Evolutionary conservation across 2,329 filamentous ascomycete genomes (phyloP), one percentile per base, ranked within the genome.

Genomic region (Graphilbum sp.): DNA sequence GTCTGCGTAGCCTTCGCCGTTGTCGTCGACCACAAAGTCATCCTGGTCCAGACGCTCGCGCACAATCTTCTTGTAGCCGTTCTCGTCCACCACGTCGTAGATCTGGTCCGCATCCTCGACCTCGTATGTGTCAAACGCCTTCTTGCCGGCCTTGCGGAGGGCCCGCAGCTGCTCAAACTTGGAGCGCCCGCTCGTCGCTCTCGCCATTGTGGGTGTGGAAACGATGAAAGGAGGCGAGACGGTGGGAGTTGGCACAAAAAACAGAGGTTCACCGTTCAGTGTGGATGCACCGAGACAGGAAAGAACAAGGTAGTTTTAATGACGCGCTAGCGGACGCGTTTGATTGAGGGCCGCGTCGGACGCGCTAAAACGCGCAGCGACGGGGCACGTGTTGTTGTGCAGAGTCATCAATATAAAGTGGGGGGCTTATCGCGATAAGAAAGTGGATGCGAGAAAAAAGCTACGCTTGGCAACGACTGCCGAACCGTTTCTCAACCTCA

Each of bases 11-110:
- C 90, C 88, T 54, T 88, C 85, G 52, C 88, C 88, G 62, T 95
- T 93, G 62, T 98, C 90, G 63, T 96, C 90, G 43, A 98, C 87
- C 37, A 98, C 88, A 52, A 98, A 98, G 61, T 98, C 90, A 50
- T 98, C 90, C 51, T 93, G 70, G 53, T 96, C 83, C 37, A 98
- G 67, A 34, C 90, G 79, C 40, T 79, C 75, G 32, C 90, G 75
- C 13, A 98, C 86, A 47, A 96, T 79, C 56, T 92, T 92, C 64
- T 95, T 95, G 67, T 98, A 98, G 37, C 83, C 82, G 52, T 90
- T 88, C 51, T 98, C 90, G 53, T 96, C 87, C 35, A 98, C 86
- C 51, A 93, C 87, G 45, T 96, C 90, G 62, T 96, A 98, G 33
- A 98, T 66, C 48, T 83, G 75, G 46, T 79, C 73, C 50, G 83